phyloP scores from a whole-genome alignment of 192 early-diverging fungal genomes.

The Rhizoclosmatium globosum region DNA sequence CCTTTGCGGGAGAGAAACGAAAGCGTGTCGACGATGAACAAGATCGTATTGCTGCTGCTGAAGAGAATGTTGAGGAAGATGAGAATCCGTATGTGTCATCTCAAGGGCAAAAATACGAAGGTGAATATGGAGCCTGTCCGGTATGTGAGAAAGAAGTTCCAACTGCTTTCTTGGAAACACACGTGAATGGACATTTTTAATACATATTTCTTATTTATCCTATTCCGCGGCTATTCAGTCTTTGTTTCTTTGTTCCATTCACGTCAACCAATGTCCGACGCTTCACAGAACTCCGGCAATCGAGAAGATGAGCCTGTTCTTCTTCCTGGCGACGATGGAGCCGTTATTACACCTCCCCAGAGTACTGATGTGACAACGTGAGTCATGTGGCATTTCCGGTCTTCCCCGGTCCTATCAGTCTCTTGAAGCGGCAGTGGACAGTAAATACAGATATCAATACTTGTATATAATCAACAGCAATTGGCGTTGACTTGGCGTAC shows the following conservation, averaged over 20 bases:
- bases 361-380: slow-evolving; percentile 36
- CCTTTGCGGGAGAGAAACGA: not conserved
- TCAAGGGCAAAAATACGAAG: slow-evolving; percentile 2
- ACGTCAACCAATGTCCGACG: not conserved
- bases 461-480: not conserved
- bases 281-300: too few relatives aligned
- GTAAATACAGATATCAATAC: too few relatives aligned
- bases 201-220: not conserved
- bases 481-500: not conserved
- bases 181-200: slow-evolving; percentile 2
- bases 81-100: slow-evolving; percentile 10
- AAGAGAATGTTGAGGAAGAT: not conserved
- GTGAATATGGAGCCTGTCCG: not conserved
- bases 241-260: slow-evolving; percentile 2
- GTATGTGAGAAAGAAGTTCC: slow-evolving; percentile 6
- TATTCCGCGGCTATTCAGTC: not conserved
- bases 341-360: not conserved
- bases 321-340: slow-evolving; percentile 20
- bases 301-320: not conserved
- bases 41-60: not conserved
- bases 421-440: not conserved
- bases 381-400: not conserved
- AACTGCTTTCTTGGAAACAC: slow-evolving; percentile 2
- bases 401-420: not conserved
- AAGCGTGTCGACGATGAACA: not conserved